Percentiles rank a stretch among this genome's conserved stretches.
Conservation (phyloP, 805 yeast species). For the Starmerella kuoi region DNA sequence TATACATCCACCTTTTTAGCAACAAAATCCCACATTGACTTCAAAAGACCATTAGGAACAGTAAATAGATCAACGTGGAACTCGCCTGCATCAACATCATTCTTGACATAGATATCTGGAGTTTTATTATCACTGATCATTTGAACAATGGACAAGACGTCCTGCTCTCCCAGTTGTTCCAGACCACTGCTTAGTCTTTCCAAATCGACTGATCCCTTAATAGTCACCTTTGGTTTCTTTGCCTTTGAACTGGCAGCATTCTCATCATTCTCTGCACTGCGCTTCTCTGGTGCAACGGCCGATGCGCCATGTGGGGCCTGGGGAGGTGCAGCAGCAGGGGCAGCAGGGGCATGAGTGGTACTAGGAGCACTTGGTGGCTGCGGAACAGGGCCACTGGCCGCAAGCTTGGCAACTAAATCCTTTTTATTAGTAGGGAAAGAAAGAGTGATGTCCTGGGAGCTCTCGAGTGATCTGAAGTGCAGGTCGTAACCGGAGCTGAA, state of each 20-base stretch:
- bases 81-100: slow-evolving; percentile 93
- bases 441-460: slow-evolving; percentile 65
- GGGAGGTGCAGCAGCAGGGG: slow-evolving; percentile 6
- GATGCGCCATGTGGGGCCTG: slow-evolving; percentile 22
- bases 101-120: slow-evolving; percentile 87
- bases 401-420: slow-evolving; percentile 53
- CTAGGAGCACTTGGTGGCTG: slow-evolving; percentile 24
- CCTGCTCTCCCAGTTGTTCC: slow-evolving; percentile 82
- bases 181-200: slow-evolving; percentile 84
- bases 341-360: slow-evolving; percentile 1
- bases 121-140: slow-evolving; percentile 96
- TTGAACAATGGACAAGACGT: slow-evolving; percentile 85
- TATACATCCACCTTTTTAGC: slow-evolving; percentile 42
- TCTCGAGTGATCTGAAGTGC: slow-evolving; percentile 67
- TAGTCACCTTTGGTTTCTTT: slow-evolving; percentile 32
- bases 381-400: slow-evolving; percentile 76
- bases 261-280: slow-evolving; percentile 26
- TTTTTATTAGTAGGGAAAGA: slow-evolving; percentile 68
- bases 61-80: slow-evolving; percentile 93
- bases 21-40: slow-evolving; percentile 90
- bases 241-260: slow-evolving; percentile 23
- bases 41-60: slow-evolving; percentile 77
- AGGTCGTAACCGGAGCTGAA: slow-evolving; percentile 77
- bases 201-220: slow-evolving; percentile 59
- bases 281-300: slow-evolving; percentile 29